Percentiles rank a stretch among this genome's conserved stretches.
Conservation (phyloP, 768 basidiomycete genomes). For the Amanita muscaria region DNA sequence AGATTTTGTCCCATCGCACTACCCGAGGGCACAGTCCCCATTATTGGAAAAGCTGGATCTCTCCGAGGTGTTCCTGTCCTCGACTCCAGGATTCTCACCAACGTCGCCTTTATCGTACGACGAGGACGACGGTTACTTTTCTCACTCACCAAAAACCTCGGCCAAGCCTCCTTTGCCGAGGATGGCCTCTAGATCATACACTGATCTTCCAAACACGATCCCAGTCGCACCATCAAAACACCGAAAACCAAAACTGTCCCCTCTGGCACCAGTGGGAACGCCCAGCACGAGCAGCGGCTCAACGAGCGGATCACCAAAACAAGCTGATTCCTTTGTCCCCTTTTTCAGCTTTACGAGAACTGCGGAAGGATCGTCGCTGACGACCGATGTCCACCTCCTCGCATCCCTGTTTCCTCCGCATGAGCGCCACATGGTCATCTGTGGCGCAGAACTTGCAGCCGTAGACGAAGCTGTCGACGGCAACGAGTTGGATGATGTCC, state of each 20-base stretch:
- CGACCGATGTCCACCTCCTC: slow-evolving; percentile 59
- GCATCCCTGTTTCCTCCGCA: slow-evolving; percentile 62
- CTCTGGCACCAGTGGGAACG: slow-evolving; percentile 12
- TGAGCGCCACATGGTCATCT: slow-evolving; percentile 68
- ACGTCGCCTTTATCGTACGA: slow-evolving; percentile 9
- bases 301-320: not conserved
- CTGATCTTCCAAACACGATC: slow-evolving; percentile 27
- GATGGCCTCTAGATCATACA: slow-evolving; percentile 34
- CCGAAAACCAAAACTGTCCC: slow-evolving; percentile 6
- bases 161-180: slow-evolving; percentile 27
- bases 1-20: slow-evolving; percentile 8
- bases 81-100: not conserved
- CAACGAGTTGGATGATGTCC: slow-evolving; percentile 22
- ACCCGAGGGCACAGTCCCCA: slow-evolving; percentile 5
- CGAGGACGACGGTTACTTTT: slow-evolving; percentile 53
- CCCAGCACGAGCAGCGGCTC: not conserved
- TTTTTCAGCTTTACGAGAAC: slow-evolving; percentile 80
- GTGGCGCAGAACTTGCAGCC: slow-evolving; percentile 58
- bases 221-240: slow-evolving; percentile 31
- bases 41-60: slow-evolving; percentile 9
- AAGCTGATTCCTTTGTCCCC: slow-evolving; percentile 32
- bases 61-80: slow-evolving; percentile 4
- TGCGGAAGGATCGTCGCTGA: slow-evolving; percentile 66
- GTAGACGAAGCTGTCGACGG: slow-evolving; percentile 40
- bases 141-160: slow-evolving; percentile 42